A percentile compares a stretch with the other conserved stretches of the same genome.
These are phyloP conservation scores for Chytriomyces sp. DNA, from an alignment of 192 early-diverging fungal species.

Conservation along the genomic window DNA sequence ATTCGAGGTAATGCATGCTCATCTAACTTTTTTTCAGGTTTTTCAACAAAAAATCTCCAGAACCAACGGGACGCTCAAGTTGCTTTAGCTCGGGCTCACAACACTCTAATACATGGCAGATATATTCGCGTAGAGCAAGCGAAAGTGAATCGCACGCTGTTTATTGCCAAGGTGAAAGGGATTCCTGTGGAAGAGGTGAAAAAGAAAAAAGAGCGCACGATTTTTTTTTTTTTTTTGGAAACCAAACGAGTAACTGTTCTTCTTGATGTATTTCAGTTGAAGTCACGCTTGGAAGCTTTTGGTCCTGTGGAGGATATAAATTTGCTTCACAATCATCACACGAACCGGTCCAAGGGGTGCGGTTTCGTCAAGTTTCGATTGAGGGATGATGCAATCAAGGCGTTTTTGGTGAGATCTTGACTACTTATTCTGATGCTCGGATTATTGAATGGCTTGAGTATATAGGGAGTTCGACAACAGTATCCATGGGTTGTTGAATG, in stretches of 20 bases:
- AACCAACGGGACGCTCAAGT: constrained; percentile 56
- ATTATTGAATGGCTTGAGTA: constrained; percentile 5
- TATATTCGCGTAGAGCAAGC: constrained; percentile 78
- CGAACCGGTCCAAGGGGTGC: constrained; percentile 52
- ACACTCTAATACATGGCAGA: constrained; percentile 69
- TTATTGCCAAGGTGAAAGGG: constrained; percentile 56
- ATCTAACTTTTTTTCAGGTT: not conserved
- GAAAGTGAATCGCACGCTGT: constrained; percentile 75
- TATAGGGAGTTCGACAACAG: constrained; percentile 47
- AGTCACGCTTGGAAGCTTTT: constrained; percentile 48
- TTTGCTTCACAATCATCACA: constrained; percentile 52
- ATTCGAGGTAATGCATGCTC: constrained; percentile 57
- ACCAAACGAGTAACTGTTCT: constrained; percentile 11
- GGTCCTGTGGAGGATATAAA: constrained; percentile 71
- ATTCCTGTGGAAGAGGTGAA: constrained; percentile 7
- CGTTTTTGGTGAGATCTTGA: constrained; percentile 53
- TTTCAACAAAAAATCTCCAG: constrained; percentile 33
- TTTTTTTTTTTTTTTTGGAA: not conserved
- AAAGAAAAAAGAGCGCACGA: not conserved
- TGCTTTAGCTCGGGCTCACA: constrained; percentile 69
- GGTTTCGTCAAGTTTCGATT: constrained; percentile 75
- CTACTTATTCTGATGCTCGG: not conserved
- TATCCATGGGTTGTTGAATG: constrained; percentile 68
- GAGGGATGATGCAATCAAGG: constrained; percentile 74
- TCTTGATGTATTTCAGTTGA: constrained; percentile 33